Percentiles rank a stretch among this genome's conserved stretches.
phyloP scores from a whole-genome alignment of 2,329 filamentous ascomycete species.

The Neonectria hederae region DNA sequence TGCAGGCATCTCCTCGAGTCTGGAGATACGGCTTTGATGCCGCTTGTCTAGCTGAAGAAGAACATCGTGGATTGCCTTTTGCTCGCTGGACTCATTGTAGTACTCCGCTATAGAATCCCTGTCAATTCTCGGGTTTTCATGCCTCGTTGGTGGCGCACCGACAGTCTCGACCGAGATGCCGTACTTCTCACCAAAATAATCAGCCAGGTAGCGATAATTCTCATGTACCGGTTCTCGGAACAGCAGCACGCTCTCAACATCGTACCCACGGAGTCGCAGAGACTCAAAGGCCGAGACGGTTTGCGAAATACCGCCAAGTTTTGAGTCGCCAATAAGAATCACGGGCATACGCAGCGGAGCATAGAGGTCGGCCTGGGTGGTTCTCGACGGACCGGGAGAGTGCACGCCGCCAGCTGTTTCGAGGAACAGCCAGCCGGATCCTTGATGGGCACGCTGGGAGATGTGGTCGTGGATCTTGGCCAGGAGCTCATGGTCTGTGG shows the following conservation, averaged over 20 bases:
- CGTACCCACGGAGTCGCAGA: slow-evolving; percentile 79
- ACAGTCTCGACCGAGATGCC: slow-evolving; percentile 66
- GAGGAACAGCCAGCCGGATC: slow-evolving; percentile 72
- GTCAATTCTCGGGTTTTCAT: slow-evolving; percentile 56
- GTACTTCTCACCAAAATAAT: slow-evolving; percentile 72
- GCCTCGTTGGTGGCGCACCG: slow-evolving; percentile 65
- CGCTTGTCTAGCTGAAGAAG: slow-evolving; percentile 61
- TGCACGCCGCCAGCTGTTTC: slow-evolving; percentile 87
- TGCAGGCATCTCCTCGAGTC: slow-evolving; percentile 68
- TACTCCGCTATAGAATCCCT: slow-evolving; percentile 68
- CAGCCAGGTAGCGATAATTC: slow-evolving; percentile 72
- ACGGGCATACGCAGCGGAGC: slow-evolving; percentile 77
- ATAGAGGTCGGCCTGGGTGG: slow-evolving; percentile 81
- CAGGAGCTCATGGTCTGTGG: slow-evolving; percentile 62
- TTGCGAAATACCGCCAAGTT: slow-evolving; percentile 81
- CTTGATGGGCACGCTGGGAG: slow-evolving; percentile 52
- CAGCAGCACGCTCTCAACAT: slow-evolving; percentile 74
- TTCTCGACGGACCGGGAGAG: slow-evolving; percentile 80
- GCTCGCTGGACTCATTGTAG: slow-evolving; percentile 61
- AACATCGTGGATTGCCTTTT: slow-evolving; percentile 53
- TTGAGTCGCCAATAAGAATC: slow-evolving; percentile 77
- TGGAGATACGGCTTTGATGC: slow-evolving; percentile 65
- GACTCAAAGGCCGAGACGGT: slow-evolving; percentile 86
- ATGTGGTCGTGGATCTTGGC: slow-evolving; percentile 52
- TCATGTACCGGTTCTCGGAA: slow-evolving; percentile 73